Evolutionary conservation across 768 basidiomycete species (phyloP), one percentile per base, ranked within the genome.

Genomic region (Boletus subcaerulescens): DNA sequence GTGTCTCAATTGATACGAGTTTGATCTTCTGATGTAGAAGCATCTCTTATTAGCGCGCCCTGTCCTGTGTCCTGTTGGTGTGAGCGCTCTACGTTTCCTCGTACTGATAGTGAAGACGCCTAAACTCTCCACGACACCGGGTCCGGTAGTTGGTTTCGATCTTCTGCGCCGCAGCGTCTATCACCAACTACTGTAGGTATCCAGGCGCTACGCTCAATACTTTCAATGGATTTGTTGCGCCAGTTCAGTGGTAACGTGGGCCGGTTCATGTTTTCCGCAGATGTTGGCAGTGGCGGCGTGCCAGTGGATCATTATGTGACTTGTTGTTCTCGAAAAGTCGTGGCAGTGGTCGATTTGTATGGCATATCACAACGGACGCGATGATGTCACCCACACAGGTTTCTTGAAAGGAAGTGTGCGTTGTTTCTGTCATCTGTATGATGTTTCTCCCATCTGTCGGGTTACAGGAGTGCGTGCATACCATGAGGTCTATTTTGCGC

Each of bases 11-110:
- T 1, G 9, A 41, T 46, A 6, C n/a, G 39, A 10, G 45, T 18
- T 31, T 15, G 10, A 24, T 50, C 20, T 50, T 59, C 45, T 59
- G 56, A 59, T 55, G n/a, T 3, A 15, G 17, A 33, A 13, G 18
- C 18, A n/a, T 33, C 22, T 26, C 3, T 0, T 36, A 2, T 44
- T 31, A 45, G 43, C 10, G 26, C 13, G 7, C 9, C 14, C 6
- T 2, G 13, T 11, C 8, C 13, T 17, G 40, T 33, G 32, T 29
- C 26, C 9, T 29, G 26, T 29, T 29, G 26, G 24, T 12, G 4
- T 35, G 10, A n/a, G 32, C 40, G 52, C 40, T 32, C 5, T 5
- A 5, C 5, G 13, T 42, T 24, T 18, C 4, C 15, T 33, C n/a
- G 1, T 52, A 22, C 42, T 20, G 38, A 20, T 35, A n/a, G 14